A percentile compares a stretch with the other conserved stretches of the same genome.
Conservation (phyloP, 495 filamentous ascomycete species). For the Podospora didyma region DNA sequence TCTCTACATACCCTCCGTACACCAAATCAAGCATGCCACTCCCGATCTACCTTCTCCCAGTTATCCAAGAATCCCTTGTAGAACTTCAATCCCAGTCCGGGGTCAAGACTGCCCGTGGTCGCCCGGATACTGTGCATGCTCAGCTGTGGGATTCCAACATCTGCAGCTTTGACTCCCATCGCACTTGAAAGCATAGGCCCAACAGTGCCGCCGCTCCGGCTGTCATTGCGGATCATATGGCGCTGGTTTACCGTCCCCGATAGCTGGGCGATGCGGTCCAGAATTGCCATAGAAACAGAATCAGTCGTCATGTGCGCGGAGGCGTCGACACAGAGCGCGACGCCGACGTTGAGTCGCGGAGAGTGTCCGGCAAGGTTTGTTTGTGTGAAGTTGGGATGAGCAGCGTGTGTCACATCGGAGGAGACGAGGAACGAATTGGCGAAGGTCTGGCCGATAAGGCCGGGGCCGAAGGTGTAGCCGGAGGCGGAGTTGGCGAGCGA, state of each 20-base stretch:
- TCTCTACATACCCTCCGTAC: background rate
- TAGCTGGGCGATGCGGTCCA: conserved; percentile 70
- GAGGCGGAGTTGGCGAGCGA: conserved; percentile 42
- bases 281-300: conserved; percentile 69
- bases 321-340: conserved; percentile 77
- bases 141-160: conserved; percentile 87
- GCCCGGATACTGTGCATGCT: conserved; percentile 95
- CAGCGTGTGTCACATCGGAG: conserved; percentile 89
- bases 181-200: conserved; percentile 80
- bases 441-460: conserved; percentile 75
- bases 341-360: conserved; percentile 84
- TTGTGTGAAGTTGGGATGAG: conserved; percentile 85
- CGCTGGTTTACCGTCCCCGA: conserved; percentile 69
- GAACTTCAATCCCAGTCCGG: conserved; percentile 79
- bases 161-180: conserved; percentile 81
- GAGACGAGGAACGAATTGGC: conserved; percentile 92
- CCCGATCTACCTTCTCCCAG: conserved; percentile 80
- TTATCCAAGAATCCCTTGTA: conserved; percentile 89
- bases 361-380: conserved; percentile 81
- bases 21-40: conserved; percentile 51
- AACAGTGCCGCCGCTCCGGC: conserved; percentile 84
- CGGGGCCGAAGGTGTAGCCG: conserved; percentile 50
- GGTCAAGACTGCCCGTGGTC: conserved; percentile 81
- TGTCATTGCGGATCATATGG: conserved; percentile 94
- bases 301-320: conserved; percentile 95